Evolutionary conservation across 495 filamentous ascomycete species (phyloP).

Genomic region (Staphylotrichum tortipilum): DNA sequence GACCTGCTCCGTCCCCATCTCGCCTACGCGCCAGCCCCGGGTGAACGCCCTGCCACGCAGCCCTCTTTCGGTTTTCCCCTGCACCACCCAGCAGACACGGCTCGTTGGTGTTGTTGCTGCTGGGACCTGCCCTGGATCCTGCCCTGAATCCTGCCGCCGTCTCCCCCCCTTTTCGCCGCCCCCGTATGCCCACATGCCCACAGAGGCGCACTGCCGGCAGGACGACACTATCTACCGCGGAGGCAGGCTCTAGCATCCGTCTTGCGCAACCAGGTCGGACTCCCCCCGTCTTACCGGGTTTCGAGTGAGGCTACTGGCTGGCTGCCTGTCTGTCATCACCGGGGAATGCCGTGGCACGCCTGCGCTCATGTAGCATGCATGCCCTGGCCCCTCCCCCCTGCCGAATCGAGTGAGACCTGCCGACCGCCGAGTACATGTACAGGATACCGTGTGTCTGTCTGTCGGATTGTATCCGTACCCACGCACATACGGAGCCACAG

Average conservation of each 20-base stretch:
- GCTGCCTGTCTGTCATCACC: too few relatives aligned
- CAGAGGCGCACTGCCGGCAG: not conserved
- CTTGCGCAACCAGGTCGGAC: not conserved
- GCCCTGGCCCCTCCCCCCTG: not conserved
- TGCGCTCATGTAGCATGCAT: constrained; percentile 1
- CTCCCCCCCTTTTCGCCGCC: too few relatives aligned
- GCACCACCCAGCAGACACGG: not conserved
- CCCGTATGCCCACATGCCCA: not conserved
- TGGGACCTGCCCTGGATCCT: too few relatives aligned
- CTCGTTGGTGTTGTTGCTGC: too few relatives aligned
- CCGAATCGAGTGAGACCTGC: constrained; percentile 11
- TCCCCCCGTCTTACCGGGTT: not conserved
- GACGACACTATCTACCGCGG: not conserved
- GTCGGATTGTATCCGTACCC: too few relatives aligned
- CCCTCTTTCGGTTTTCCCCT: too few relatives aligned
- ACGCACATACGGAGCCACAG: too few relatives aligned
- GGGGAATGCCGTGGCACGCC: not conserved
- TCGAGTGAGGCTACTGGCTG: not conserved
- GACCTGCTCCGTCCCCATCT: too few relatives aligned
- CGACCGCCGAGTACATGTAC: not conserved
- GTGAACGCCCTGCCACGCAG: too few relatives aligned
- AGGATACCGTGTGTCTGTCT: constrained; percentile 9
- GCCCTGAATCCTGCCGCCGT: too few relatives aligned
- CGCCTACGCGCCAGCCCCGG: too few relatives aligned
- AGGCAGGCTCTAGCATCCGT: not conserved